phyloP scores from a whole-genome alignment of 2,329 filamentous ascomycete species.

The Elsinoe ampelina region DNA sequence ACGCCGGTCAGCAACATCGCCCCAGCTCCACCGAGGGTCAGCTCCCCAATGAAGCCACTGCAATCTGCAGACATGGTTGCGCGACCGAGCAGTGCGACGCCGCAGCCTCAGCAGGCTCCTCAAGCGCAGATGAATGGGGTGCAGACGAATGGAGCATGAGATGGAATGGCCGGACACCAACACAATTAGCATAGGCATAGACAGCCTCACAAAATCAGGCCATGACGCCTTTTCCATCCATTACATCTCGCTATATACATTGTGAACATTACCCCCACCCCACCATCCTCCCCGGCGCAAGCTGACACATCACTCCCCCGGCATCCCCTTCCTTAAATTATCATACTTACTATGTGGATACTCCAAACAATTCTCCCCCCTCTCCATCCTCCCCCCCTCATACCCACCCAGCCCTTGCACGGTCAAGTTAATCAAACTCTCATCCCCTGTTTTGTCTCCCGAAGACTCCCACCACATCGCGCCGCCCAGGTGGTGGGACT shows the following conservation, averaged over 20 bases:
- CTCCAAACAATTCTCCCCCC: slow-evolving; percentile 37
- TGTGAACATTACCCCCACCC: not conserved
- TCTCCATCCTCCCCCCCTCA: slow-evolving; percentile 36
- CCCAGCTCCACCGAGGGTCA: not conserved
- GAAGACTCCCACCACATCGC: slow-evolving; percentile 98
- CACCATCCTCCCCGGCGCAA: not conserved
- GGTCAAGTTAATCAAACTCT: slow-evolving; percentile 52
- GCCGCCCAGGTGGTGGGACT: slow-evolving; percentile 59
- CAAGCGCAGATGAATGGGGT: slow-evolving; percentile 5
- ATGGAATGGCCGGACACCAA: not conserved
- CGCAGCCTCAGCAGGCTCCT: not conserved
- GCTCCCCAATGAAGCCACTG: slow-evolving; percentile 3
- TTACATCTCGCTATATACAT: not conserved
- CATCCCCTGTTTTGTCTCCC: slow-evolving; percentile 55
- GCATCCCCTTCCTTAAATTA: slow-evolving; percentile 40
- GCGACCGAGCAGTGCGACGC: not conserved
- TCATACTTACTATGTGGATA: slow-evolving; percentile 47
- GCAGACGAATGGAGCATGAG: slow-evolving; percentile 7
- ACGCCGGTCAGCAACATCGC: slow-evolving; percentile 12
- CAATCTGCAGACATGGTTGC: not conserved
- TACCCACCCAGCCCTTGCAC: slow-evolving; percentile 32
- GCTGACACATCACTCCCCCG: slow-evolving; percentile 21
- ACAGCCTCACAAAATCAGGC: not conserved
- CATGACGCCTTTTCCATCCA: not conserved
- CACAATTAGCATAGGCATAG: not conserved